A percentile compares a stretch with the other conserved stretches of the same genome.
Evolutionary conservation across 805 yeast species (phyloP).

Genomic region (Yamadazyma scolyti): DNA sequence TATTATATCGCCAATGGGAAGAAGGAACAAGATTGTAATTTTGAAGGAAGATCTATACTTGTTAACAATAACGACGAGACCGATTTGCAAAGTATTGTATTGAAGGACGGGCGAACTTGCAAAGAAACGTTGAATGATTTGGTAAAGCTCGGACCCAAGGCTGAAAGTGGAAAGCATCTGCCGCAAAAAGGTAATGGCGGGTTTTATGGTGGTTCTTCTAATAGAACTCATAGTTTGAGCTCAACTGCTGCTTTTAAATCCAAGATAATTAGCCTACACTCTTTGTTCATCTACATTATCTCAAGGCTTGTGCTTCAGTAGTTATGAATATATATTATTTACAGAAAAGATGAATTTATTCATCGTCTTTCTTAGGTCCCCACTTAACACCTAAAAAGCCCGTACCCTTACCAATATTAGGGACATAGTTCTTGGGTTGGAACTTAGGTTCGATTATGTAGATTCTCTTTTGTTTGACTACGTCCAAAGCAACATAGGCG

Average conservation of each 20-base stretch:
- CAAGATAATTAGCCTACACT: too few relatives aligned
- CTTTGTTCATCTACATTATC: too few relatives aligned
- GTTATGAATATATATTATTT: too few relatives aligned
- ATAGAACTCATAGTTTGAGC: too few relatives aligned
- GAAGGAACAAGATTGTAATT: slow-evolving; percentile 19
- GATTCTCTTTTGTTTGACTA: slow-evolving; percentile 64
- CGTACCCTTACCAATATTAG: slow-evolving; percentile 29
- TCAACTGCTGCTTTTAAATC: too few relatives aligned
- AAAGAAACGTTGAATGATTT: slow-evolving; percentile 5
- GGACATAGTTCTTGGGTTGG: slow-evolving; percentile 42
- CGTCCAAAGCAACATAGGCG: slow-evolving; percentile 70
- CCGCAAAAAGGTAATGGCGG: too few relatives aligned
- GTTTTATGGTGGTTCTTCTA: too few relatives aligned
- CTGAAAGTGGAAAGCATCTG: too few relatives aligned
- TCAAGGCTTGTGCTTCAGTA: too few relatives aligned
- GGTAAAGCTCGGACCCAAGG: too few relatives aligned
- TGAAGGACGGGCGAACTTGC: slow-evolving; percentile 26
- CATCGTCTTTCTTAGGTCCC: slow-evolving; percentile 69
- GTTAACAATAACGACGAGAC: slow-evolving; percentile 11
- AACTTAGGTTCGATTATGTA: slow-evolving; percentile 64
- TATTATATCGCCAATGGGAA: slow-evolving; percentile 22
- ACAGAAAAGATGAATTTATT: too few relatives aligned
- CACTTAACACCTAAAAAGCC: slow-evolving; percentile 82
- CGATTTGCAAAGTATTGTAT: slow-evolving; percentile 14
- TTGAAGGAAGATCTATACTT: slow-evolving; percentile 17